phyloP scores from a whole-genome alignment of 2,329 filamentous ascomycete species.

The Teratosphaeria zuluensis region DNA sequence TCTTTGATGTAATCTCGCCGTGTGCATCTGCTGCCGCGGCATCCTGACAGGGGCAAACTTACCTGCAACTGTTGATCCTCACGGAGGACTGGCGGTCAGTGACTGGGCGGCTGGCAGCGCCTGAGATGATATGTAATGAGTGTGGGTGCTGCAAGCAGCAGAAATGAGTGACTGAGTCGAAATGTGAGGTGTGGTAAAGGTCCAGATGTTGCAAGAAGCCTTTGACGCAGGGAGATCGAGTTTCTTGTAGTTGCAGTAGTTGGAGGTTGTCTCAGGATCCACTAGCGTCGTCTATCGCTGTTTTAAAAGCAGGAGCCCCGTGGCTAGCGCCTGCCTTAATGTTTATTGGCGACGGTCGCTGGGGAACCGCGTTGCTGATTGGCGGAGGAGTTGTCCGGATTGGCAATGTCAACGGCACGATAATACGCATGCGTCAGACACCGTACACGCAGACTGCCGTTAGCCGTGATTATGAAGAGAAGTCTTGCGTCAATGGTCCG shows the following conservation, averaged over 20 bases:
- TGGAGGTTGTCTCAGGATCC: background rate
- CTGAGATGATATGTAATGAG: conserved; percentile 1
- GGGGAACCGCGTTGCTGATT: background rate
- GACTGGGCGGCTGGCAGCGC: conserved; percentile 2
- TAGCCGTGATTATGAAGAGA: background rate
- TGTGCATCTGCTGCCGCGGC: background rate
- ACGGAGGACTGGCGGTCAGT: conserved; percentile 2
- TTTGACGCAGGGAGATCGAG: background rate
- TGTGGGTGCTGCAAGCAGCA: conserved; percentile 5
- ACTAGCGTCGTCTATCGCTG: conserved; percentile 1
- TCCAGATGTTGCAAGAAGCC: background rate
- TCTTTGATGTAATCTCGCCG: background rate
- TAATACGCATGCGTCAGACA: background rate
- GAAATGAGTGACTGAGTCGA: conserved; percentile 3
- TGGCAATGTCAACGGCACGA: background rate
- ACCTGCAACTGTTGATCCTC: conserved; percentile 1
- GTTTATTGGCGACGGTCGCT: background rate
- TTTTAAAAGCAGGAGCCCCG: conserved; percentile 1
- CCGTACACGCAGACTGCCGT: background rate
- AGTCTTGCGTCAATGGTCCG: background rate
- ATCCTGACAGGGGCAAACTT: background rate
- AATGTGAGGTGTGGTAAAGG: background rate
- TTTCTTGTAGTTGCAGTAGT: background rate
- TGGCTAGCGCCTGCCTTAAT: conserved; percentile 2
- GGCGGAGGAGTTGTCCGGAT: background rate